phyloP scores from a whole-genome alignment of 306 rosid genomes.

The Pterocarpus santalinus region DNA sequence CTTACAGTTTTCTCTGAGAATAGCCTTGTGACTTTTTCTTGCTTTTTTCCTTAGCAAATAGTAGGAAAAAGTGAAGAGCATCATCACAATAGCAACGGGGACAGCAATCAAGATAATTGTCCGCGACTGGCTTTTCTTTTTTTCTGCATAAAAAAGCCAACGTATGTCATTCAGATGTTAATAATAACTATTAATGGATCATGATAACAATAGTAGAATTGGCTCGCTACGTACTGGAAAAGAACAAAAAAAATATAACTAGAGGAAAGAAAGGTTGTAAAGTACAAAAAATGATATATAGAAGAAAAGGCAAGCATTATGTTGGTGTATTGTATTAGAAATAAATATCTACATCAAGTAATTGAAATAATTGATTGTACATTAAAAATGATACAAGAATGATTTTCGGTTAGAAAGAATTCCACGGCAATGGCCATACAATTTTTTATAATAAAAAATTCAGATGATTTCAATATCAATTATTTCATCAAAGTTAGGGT shows the following conservation, averaged over 20 bases:
- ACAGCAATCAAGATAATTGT: not conserved
- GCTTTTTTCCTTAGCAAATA: slow-evolving; percentile 22
- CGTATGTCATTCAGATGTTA: not conserved
- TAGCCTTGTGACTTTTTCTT: not conserved
- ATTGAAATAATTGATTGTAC: not conserved
- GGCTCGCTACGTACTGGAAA: not conserved
- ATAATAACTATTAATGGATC: not conserved
- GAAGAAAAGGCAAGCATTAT: not conserved
- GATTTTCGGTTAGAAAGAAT: not conserved
- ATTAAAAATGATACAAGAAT: not conserved
- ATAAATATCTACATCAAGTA: not conserved
- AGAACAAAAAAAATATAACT: not conserved
- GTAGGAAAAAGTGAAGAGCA: not conserved
- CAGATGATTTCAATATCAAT: too few species aligned
- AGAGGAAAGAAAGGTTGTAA: not conserved
- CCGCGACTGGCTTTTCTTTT: not conserved
- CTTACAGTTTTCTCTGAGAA: slow-evolving; percentile 36
- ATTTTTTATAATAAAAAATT: too few species aligned
- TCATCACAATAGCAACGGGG: not conserved
- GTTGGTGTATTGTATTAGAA: not conserved
- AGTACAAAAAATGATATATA: not conserved
- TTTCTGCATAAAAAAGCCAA: not conserved
- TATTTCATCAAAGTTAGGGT: too few species aligned
- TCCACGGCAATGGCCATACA: too few species aligned
- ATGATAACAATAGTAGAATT: not conserved